These are phyloP conservation scores for Elongisporangium senticosum DNA, from an alignment of 352 stramenopile species.

Conservation along the genomic window DNA sequence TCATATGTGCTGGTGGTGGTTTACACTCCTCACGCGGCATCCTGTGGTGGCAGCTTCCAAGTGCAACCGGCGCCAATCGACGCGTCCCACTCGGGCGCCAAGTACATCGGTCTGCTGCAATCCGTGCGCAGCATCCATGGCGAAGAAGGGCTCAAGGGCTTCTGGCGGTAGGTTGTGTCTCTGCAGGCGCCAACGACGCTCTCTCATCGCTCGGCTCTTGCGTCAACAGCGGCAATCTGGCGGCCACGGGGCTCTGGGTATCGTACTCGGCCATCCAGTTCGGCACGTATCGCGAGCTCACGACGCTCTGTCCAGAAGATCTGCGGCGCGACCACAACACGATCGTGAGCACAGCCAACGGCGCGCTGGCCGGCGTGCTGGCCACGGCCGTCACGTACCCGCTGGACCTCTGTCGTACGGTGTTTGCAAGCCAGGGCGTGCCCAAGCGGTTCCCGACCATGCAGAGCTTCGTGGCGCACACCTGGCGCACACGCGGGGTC, in stretches of 20 bases:
- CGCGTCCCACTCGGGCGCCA: constrained; percentile 11
- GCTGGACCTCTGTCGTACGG: constrained; percentile 92
- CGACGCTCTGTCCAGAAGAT: constrained; percentile 25
- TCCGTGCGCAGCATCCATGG: constrained; percentile 62
- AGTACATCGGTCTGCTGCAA: constrained; percentile 52
- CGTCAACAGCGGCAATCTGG: constrained; percentile 46
- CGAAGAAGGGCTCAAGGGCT: constrained; percentile 75
- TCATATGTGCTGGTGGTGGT: not conserved
- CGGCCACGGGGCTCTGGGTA: constrained; percentile 72
- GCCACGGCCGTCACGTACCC: constrained; percentile 92
- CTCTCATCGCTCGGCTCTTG: not conserved
- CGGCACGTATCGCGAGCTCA: constrained; percentile 50
- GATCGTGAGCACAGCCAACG: constrained; percentile 65
- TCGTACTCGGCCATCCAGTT: constrained; percentile 83
- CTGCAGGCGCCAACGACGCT: not conserved
- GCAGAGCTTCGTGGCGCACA: constrained; percentile 60
- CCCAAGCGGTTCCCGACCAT: constrained; percentile 81
- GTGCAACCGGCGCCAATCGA: constrained; percentile 58
- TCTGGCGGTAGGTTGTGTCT: constrained; percentile 48
- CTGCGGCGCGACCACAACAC: constrained; percentile 14
- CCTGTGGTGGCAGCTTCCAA: constrained; percentile 40
- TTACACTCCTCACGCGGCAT: not conserved
- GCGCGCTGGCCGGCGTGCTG: constrained; percentile 80
- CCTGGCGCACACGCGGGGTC: constrained; percentile 64
- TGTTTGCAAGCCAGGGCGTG: constrained; percentile 89